Evolutionary conservation across 1,284 basidiomycete species (phyloP), one percentile per base, ranked within the genome.

Genomic region (Papiliotrema flavescens): DNA sequence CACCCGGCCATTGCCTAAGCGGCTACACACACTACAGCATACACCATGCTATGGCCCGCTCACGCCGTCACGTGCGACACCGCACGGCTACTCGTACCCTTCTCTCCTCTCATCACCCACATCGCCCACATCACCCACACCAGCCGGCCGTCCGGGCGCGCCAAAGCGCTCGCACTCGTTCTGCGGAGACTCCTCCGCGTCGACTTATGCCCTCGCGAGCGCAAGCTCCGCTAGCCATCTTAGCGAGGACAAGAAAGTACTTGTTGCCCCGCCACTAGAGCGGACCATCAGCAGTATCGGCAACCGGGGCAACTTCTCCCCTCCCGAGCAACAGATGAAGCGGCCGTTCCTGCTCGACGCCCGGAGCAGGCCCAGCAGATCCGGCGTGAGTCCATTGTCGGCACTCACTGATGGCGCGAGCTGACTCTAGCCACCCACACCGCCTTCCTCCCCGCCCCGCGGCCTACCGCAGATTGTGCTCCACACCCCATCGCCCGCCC

Each of bases 251-350:
- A 52, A 52, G 34, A 4, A n/a, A 14, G 22, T 4, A 5, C 22
- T 52, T 15, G 26, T 52, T 3, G 51, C 51, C 17, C 51, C 51
- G 5, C 51, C 51, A 20, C 26, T 52, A 26, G 51, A 52, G 39
- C 51, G 51, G 34, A 52, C 51, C 8, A 17, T 52, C 7, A 52
- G 51, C 34, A 52, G 51, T 40, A 34, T 52, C 19, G 51, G 51
- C 8, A 14, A 13, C 17, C 6, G 23, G 24, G 43, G 49, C 4
- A 42, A 51, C 35, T 22, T 4, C n/a, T 7, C 26, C 11, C 35
- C 39, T 4, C 9, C 39, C 5, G 7, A 11, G 15, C 36, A 49
- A 28, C 20, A 22, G 8, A 49, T 40, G 48, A 6, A 8, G 15
- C 35, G 46, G 5, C 46, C 46, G 28, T 46, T 46, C 15, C 8